Evolutionary conservation across 768 basidiomycete genomes (phyloP).

Genomic region (Psilocybe tampanensis): DNA sequence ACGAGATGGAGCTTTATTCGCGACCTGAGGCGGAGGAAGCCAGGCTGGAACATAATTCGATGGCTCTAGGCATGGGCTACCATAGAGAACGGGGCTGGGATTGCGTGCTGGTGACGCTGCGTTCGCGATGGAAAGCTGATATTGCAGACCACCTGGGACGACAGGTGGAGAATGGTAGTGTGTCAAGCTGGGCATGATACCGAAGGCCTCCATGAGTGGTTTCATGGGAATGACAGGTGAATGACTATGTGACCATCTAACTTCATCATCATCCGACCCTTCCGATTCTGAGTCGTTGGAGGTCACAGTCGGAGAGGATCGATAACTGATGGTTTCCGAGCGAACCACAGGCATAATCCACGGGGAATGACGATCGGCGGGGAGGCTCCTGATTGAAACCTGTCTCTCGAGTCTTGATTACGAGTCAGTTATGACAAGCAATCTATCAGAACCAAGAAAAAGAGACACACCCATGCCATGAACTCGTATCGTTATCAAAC

Average conservation of each 20-base stretch:
- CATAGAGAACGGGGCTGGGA: constrained; percentile 31
- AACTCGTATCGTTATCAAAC: constrained; percentile 30
- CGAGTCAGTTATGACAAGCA: constrained; percentile 3
- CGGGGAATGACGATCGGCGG: constrained; percentile 34
- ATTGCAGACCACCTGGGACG: constrained; percentile 23
- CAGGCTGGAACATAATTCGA: constrained; percentile 35
- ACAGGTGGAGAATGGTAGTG: constrained; percentile 25
- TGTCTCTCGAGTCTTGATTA: constrained; percentile 31
- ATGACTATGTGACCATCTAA: constrained; percentile 32
- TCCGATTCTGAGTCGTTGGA: constrained; percentile 22
- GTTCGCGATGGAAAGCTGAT: constrained; percentile 18
- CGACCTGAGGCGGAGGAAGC: constrained; percentile 23
- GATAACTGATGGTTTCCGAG: constrained; percentile 25
- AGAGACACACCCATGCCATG: constrained; percentile 46
- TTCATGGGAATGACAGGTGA: constrained; percentile 36
- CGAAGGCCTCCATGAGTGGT: constrained; percentile 31
- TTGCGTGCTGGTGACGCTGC: constrained; percentile 20
- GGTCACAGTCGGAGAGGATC: constrained; percentile 12
- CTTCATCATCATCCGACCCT: constrained; percentile 30
- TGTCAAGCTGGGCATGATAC: constrained; percentile 21
- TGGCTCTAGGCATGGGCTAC: constrained; percentile 26
- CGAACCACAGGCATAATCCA: constrained; percentile 45
- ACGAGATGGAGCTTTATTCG: constrained; percentile 17
- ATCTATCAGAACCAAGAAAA: background rate
- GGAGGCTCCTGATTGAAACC: constrained; percentile 27